Evolutionary conservation across 2,329 filamentous ascomycete genomes (phyloP).

Genomic region (Niveomyces coronatus): DNA sequence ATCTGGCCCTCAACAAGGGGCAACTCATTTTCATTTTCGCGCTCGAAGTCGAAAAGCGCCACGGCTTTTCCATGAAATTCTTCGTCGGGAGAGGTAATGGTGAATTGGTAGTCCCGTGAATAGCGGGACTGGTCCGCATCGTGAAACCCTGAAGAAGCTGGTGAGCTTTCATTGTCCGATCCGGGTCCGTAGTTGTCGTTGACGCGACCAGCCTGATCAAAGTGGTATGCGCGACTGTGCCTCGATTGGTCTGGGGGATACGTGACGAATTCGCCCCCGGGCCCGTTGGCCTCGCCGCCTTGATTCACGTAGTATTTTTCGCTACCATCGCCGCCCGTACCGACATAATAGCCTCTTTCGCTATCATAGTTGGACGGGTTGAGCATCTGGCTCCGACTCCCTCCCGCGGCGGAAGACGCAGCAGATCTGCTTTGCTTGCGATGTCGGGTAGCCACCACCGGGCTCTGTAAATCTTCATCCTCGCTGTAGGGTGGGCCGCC

Average conservation of each 20-base stretch:
- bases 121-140: conserved; percentile 67
- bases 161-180: conserved; percentile 48
- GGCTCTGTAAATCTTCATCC: conserved; percentile 89
- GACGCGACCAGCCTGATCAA: conserved; percentile 34
- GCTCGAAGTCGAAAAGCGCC: conserved; percentile 86
- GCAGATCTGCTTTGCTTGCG: conserved; percentile 77
- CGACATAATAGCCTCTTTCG: conserved; percentile 57
- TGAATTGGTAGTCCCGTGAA: conserved; percentile 88
- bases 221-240: conserved; percentile 38
- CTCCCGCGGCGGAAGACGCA: conserved; percentile 35
- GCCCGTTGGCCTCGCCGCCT: conserved; percentile 59
- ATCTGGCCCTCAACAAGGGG: conserved; percentile 89
- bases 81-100: conserved; percentile 88
- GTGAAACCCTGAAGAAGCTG: conserved; percentile 47
- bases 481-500: conserved; percentile 91
- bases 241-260: conserved; percentile 58
- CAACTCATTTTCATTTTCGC: conserved; percentile 94
- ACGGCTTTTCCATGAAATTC: conserved; percentile 97
- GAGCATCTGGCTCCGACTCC: conserved; percentile 35
- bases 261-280: conserved; percentile 71
- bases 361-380: conserved; percentile 42
- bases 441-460: conserved; percentile 75
- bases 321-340: conserved; percentile 58
- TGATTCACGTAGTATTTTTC: conserved; percentile 67
- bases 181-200: conserved; percentile 41